Conservation (phyloP, 1,139 yeast genomes). For the Kodamaea fungicola region DNA sequence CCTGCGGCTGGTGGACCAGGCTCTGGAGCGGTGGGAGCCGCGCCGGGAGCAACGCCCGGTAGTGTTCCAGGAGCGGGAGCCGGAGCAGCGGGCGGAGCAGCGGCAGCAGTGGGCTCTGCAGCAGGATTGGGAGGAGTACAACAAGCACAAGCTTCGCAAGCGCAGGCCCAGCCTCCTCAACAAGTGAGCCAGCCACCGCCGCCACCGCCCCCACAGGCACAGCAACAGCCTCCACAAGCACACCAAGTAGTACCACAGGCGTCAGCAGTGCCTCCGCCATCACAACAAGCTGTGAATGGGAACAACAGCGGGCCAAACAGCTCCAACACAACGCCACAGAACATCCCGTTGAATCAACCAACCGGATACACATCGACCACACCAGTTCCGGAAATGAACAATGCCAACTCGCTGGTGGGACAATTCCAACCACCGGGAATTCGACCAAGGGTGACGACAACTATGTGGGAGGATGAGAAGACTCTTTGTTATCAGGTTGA, state of each 20-base stretch:
- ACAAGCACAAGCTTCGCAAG: constrained; percentile 5
- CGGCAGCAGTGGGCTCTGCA: no score
- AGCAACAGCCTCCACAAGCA: not conserved
- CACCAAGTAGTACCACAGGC: not conserved
- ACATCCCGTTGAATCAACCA: no score
- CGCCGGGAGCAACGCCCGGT: not conserved
- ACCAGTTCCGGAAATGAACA: constrained; percentile 13
- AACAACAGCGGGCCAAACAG: no score
- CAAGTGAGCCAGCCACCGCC: not conserved
- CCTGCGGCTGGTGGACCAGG: not conserved
- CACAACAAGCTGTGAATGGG: not conserved
- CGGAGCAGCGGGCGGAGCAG: no score
- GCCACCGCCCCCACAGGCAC: not conserved
- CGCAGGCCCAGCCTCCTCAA: not conserved
- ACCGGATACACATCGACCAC: constrained; percentile 9
- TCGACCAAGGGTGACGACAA: constrained; percentile 86
- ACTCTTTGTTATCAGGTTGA: constrained; percentile 94
- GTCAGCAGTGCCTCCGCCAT: not conserved
- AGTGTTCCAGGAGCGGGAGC: not conserved
- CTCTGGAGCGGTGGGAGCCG: not conserved
- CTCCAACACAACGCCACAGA: no score
- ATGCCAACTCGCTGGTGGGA: constrained; percentile 36
- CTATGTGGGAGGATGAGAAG: constrained; percentile 97
- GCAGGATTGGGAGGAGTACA: not conserved
- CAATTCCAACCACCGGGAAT: constrained; percentile 52